A percentile compares a stretch with the other conserved stretches of the same genome.
Conservation (phyloP, 2,329 filamentous ascomycete species). For the Alternaria metachromatica region DNA sequence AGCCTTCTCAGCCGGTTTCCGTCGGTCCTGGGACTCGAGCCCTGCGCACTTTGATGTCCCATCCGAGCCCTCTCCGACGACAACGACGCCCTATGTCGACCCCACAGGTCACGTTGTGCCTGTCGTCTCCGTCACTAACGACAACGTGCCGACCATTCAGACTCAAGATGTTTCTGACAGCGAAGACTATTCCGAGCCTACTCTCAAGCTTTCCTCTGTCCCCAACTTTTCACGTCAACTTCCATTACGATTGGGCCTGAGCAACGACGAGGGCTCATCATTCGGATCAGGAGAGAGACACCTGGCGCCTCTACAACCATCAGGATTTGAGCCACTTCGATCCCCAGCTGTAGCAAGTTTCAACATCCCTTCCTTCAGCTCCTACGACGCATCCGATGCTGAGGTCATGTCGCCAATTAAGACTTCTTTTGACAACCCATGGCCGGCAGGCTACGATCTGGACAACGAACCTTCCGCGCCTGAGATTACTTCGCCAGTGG, state of each 20-base stretch:
- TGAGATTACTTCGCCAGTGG: conserved; percentile 48
- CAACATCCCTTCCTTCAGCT: conserved; percentile 23
- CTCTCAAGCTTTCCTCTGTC: conserved; percentile 27
- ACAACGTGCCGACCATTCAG: conserved; percentile 20
- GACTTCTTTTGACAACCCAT: conserved; percentile 40
- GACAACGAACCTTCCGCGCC: conserved; percentile 21
- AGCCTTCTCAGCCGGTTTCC: conserved; percentile 45
- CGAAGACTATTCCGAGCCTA: conserved; percentile 17
- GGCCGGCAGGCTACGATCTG: conserved; percentile 35
- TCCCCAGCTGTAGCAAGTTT: conserved; percentile 35
- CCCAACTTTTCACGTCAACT: conserved; percentile 51
- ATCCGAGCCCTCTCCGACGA: conserved; percentile 34
- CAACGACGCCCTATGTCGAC: conserved; percentile 44
- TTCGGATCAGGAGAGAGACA: conserved; percentile 19
- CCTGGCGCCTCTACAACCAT: conserved; percentile 25
- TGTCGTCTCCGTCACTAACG: conserved; percentile 42
- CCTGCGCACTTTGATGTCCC: conserved; percentile 44
- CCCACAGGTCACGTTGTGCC: conserved; percentile 47
- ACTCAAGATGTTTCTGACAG: conserved; percentile 8
- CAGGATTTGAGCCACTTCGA: conserved; percentile 31
- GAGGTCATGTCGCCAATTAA: conserved; percentile 39
- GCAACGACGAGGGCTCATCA: conserved; percentile 18
- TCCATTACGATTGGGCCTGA: conserved; percentile 32
- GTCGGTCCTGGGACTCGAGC: conserved; percentile 50
- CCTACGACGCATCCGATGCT: conserved; percentile 19